These are phyloP conservation scores for Claviceps sp. DNA, from an alignment of 2,329 filamentous ascomycete genomes.

Conservation along the genomic window DNA sequence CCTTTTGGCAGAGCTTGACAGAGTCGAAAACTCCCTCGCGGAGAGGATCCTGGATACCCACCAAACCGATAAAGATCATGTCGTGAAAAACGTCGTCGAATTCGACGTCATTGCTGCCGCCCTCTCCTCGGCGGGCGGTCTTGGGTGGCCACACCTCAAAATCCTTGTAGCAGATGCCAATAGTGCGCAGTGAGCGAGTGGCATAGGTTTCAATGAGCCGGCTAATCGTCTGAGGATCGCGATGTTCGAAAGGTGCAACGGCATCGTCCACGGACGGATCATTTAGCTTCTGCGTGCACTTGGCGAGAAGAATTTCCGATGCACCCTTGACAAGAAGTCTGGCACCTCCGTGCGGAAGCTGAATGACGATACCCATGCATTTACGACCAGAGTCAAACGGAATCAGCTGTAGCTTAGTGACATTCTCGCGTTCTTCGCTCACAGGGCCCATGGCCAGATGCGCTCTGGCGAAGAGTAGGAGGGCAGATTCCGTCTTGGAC, in stretches of 20 bases:
- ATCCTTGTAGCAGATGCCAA: slow-evolving; percentile 71
- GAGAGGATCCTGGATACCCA: slow-evolving; percentile 72
- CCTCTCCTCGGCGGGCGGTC: slow-evolving; percentile 39
- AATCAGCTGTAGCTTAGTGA: slow-evolving; percentile 49
- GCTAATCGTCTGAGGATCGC: slow-evolving; percentile 44
- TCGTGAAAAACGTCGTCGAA: slow-evolving; percentile 55
- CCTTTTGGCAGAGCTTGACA: slow-evolving; percentile 58
- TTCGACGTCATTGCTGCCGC: slow-evolving; percentile 44
- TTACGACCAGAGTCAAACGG: slow-evolving; percentile 67
- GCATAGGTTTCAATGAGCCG: slow-evolving; percentile 67
- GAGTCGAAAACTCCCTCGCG: slow-evolving; percentile 62
- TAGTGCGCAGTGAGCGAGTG: slow-evolving; percentile 66
- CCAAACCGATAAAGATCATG: slow-evolving; percentile 56
- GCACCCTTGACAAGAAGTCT: slow-evolving; percentile 51
- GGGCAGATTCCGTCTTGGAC: slow-evolving; percentile 64
- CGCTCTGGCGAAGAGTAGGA: slow-evolving; percentile 55
- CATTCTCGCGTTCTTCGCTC: slow-evolving; percentile 48
- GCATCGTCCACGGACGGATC: slow-evolving; percentile 34
- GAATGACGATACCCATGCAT: slow-evolving; percentile 51
- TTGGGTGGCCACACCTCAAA: slow-evolving; percentile 75
- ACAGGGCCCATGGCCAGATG: slow-evolving; percentile 55
- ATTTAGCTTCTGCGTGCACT: slow-evolving; percentile 38
- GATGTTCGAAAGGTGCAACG: slow-evolving; percentile 31
- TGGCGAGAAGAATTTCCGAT: slow-evolving; percentile 47
- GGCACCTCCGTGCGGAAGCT: slow-evolving; percentile 35